Conservation (phyloP, 2,329 filamentous ascomycete species). For the Talaromyces rugulosus region DNA sequence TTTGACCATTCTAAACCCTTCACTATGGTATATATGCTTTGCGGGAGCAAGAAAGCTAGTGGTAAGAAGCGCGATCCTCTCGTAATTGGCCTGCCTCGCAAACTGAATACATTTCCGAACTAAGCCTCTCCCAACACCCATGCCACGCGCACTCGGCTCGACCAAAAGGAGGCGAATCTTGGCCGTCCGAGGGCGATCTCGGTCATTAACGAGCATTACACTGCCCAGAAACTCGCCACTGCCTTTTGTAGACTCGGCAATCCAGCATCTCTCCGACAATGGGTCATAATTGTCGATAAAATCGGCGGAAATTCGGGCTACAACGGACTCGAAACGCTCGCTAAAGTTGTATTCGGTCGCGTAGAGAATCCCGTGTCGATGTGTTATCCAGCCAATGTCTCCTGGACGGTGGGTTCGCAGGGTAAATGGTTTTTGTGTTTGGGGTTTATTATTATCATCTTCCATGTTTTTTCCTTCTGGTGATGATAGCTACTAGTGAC, state of each 20-base stretch:
- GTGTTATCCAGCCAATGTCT: constrained; percentile 22
- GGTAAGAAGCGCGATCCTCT: constrained; percentile 22
- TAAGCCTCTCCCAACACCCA: constrained; percentile 19
- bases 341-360: constrained; percentile 19
- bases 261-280: constrained; percentile 21
- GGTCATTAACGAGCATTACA: constrained; percentile 23
- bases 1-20: constrained; percentile 19
- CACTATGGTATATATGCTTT: constrained; percentile 19
- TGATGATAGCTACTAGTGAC: neutral
- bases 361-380: constrained; percentile 21
- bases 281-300: constrained; percentile 21
- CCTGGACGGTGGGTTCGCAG: constrained; percentile 19
- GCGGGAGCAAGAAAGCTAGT: constrained; percentile 18
- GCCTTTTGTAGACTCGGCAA: constrained; percentile 18
- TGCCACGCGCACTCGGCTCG: constrained; percentile 20
- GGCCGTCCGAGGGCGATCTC: constrained; percentile 12
- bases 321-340: constrained; percentile 18
- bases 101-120: constrained; percentile 20
- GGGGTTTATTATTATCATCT: neutral
- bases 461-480: neutral
- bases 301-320: constrained; percentile 17
- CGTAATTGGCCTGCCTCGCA: constrained; percentile 20
- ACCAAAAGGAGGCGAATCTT: constrained; percentile 24
- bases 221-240: constrained; percentile 17
- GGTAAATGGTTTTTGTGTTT: constrained; percentile 22